These are phyloP conservation scores for Verbena officinalis DNA, from an alignment of 257 asterid species.

Conservation along the genomic window DNA sequence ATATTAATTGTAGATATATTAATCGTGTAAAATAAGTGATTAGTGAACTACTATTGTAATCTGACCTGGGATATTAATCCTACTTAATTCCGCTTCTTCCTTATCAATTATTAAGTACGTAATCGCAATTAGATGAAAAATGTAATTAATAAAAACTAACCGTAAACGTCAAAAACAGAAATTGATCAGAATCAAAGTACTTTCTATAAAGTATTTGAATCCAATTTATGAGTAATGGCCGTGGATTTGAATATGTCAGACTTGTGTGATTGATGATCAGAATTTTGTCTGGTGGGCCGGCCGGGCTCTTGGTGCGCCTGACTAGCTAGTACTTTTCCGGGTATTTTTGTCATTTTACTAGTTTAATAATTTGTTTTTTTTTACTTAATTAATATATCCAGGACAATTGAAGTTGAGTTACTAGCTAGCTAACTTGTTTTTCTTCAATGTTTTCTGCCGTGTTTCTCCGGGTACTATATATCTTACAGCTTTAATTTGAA, in stretches of 20 bases:
- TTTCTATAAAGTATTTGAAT: not conserved
- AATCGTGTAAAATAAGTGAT: slow-evolving; percentile 4
- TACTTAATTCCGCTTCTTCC: not conserved
- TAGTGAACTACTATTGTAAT: not conserved
- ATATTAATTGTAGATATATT: not conserved
- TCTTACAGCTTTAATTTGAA: slow-evolving; percentile 25
- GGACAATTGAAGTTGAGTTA: no score
- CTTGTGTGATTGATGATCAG: slow-evolving; percentile 6
- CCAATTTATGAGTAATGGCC: not conserved
- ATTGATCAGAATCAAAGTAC: not conserved
- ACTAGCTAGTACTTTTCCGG: not conserved
- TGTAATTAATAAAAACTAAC: not conserved
- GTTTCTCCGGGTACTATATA: slow-evolving; percentile 20
- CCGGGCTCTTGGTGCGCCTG: slow-evolving; percentile 13
- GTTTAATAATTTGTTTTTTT: not conserved
- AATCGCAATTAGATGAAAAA: not conserved
- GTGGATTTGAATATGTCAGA: not conserved
- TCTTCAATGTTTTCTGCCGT: no score
- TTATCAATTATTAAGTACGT: no score
- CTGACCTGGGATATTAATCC: not conserved
- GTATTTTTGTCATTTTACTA: not conserved
- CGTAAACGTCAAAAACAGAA: slow-evolving; percentile 16
- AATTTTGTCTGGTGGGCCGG: slow-evolving; percentile 11
- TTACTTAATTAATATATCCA: no score
- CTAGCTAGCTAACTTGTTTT: no score